phyloP scores from a whole-genome alignment of 192 early-diverging fungal species.

The Coemansia sp. region DNA sequence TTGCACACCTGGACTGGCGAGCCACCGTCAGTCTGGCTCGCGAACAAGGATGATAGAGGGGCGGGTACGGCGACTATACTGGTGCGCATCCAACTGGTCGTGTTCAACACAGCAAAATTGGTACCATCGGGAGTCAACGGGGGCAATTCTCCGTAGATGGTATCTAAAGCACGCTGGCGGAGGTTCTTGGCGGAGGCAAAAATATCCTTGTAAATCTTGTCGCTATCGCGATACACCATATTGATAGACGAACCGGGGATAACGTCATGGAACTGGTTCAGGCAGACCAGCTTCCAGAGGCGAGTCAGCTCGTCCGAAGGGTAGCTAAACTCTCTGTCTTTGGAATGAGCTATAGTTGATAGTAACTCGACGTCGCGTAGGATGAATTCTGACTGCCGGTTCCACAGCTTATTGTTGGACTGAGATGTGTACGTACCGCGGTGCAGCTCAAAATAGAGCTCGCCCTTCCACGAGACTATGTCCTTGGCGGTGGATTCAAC shows the following conservation, averaged over 20 bases:
- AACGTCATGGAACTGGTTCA: conserved; percentile 99
- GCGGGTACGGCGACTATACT: conserved; percentile 68
- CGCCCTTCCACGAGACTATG: conserved; percentile 88
- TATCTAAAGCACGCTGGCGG: conserved; percentile 47
- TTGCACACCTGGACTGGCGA: conserved; percentile 20
- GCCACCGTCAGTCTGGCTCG: neutral
- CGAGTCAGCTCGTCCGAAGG: conserved; percentile 75
- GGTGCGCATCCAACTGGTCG: conserved; percentile 65
- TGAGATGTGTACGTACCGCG: conserved; percentile 96
- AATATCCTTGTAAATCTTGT: conserved; percentile 49
- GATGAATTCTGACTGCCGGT: conserved; percentile 81
- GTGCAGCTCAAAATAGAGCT: conserved; percentile 98
- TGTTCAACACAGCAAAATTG: conserved; percentile 62
- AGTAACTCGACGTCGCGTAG: conserved; percentile 83
- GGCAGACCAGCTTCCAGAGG: conserved; percentile 84
- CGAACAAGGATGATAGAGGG: neutral
- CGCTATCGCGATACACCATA: conserved; percentile 87
- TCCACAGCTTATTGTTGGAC: conserved; percentile 78
- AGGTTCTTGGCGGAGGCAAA: conserved; percentile 47
- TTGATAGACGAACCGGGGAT: conserved; percentile 90
- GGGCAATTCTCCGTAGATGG: conserved; percentile 29
- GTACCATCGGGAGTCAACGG: neutral
- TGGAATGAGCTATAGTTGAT: conserved; percentile 55
- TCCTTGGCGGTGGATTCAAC: conserved; percentile 71
- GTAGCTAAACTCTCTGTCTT: conserved; percentile 49